Percentiles rank a stretch among this genome's conserved stretches.
Conservation (phyloP, 164 flowering plant species). For the Warburgia ugandensis region DNA sequence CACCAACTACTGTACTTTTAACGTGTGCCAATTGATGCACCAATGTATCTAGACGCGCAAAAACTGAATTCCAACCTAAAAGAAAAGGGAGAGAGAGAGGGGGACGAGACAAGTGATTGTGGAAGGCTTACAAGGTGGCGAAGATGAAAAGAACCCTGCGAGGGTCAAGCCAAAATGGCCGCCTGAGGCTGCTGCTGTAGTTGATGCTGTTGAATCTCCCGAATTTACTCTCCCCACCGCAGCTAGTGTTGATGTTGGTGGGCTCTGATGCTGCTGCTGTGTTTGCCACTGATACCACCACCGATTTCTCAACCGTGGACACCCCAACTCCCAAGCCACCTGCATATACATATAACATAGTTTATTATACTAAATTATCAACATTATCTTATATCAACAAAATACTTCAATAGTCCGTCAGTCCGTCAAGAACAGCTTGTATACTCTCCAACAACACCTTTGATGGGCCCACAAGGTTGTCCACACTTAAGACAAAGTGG, state of each 20-base stretch:
- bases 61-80: background rate
- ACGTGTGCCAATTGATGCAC: too few species aligned
- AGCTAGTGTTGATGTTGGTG: slow-evolving; percentile 21
- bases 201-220: slow-evolving; percentile 12
- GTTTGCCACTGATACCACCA: background rate
- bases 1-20: too few species aligned
- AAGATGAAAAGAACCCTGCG: slow-evolving; percentile 57
- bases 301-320: slow-evolving; percentile 32
- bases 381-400: too few species aligned
- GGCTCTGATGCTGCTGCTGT: background rate
- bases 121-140: slow-evolving; percentile 66
- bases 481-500: too few species aligned
- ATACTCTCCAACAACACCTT: too few species aligned
- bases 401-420: too few species aligned
- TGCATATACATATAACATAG: slow-evolving; percentile 7
- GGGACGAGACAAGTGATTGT: background rate
- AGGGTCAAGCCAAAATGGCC: slow-evolving; percentile 52
- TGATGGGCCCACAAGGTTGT: too few species aligned
- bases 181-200: slow-evolving; percentile 15
- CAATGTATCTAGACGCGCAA: too few species aligned
- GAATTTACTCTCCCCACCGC: slow-evolving; percentile 16
- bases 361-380: too few species aligned
- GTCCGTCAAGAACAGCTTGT: too few species aligned
- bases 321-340: slow-evolving; percentile 20
- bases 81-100: background rate